Evolutionary conservation across 495 filamentous ascomycete genomes (phyloP).

Genomic region (Cercophora sp.): DNA sequence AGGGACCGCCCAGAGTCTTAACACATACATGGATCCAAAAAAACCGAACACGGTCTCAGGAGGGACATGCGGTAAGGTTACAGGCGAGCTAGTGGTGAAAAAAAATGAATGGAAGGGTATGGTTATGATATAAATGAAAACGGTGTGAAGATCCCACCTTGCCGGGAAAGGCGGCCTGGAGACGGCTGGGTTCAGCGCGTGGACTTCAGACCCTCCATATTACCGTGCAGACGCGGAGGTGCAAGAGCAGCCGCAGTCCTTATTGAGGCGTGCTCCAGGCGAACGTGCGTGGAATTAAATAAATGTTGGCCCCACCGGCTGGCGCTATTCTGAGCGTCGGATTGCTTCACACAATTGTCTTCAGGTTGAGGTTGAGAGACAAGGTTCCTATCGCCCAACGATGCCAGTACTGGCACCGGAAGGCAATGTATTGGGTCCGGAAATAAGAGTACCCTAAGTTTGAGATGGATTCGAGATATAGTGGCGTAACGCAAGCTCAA

Average conservation of each 20-base stretch:
- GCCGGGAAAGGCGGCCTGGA: slow-evolving; percentile 12
- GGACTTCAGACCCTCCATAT: slow-evolving; percentile 18
- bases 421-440: no score
- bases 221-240: slow-evolving; percentile 14
- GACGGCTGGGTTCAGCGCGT: slow-evolving; percentile 5
- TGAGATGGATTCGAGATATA: slow-evolving; percentile 7
- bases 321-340: no score
- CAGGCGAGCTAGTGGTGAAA: slow-evolving; percentile 13
- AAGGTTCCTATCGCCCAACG: no score
- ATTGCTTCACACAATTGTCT: no score
- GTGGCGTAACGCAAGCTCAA: slow-evolving; percentile 20
- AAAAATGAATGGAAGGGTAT: slow-evolving; percentile 15
- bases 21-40: slow-evolving; percentile 4
- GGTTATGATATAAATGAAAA: slow-evolving; percentile 25
- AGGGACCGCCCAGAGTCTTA: slow-evolving; percentile 20
- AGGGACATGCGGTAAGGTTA: slow-evolving; percentile 22
- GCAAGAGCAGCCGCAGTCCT: slow-evolving; percentile 8
- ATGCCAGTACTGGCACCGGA: no score
- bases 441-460: not conserved
- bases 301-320: no score
- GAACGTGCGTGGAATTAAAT: not conserved
- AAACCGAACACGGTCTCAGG: slow-evolving; percentile 9
- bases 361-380: no score
- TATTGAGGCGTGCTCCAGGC: slow-evolving; percentile 6
- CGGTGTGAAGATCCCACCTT: slow-evolving; percentile 18